A percentile compares a stretch with the other conserved stretches of the same genome.
Conservation (phyloP, 1,284 basidiomycete species). For the Marasmius oreades region DNA sequence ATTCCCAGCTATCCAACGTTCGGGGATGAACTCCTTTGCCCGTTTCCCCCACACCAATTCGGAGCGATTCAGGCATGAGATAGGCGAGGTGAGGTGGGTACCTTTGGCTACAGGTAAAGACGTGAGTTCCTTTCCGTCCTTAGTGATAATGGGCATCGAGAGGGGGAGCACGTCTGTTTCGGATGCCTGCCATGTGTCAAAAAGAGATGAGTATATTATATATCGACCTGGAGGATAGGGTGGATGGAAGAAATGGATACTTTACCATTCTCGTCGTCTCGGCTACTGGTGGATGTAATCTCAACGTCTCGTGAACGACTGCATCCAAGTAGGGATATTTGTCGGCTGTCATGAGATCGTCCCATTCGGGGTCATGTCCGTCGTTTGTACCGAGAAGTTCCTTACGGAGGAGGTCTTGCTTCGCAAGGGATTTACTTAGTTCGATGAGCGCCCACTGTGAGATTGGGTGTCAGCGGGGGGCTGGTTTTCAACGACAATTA, state of each 20-base stretch:
- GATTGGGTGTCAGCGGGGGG: background rate
- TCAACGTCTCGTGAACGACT: conserved; percentile 46
- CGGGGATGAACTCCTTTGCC: conserved; percentile 36
- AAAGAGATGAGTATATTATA: conserved; percentile 9
- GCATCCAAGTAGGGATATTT: conserved; percentile 23
- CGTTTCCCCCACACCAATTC: conserved; percentile 43
- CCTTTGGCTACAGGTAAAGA: conserved; percentile 44
- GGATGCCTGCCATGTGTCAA: conserved; percentile 29
- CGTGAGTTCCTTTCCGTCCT: conserved; percentile 21
- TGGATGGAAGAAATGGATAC: background rate
- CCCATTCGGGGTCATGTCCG: conserved; percentile 16
- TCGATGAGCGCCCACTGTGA: conserved; percentile 28
- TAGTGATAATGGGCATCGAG: conserved; percentile 12
- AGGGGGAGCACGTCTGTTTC: conserved; percentile 56
- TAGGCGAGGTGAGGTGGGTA: conserved; percentile 35
- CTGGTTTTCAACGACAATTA: background rate
- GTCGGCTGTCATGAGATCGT: conserved; percentile 1
- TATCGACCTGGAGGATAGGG: background rate
- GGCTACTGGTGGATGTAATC: conserved; percentile 38
- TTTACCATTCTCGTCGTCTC: conserved; percentile 38
- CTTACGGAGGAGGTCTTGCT: conserved; percentile 24
- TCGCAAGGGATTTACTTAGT: conserved; percentile 18
- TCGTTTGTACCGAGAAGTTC: conserved; percentile 22
- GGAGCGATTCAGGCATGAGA: conserved; percentile 42
- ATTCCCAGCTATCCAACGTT: conserved; percentile 32